A percentile compares a stretch with the other conserved stretches of the same genome.
Conservation (phyloP, 345 rosid genomes). For the Euphorbia tirucalli region DNA sequence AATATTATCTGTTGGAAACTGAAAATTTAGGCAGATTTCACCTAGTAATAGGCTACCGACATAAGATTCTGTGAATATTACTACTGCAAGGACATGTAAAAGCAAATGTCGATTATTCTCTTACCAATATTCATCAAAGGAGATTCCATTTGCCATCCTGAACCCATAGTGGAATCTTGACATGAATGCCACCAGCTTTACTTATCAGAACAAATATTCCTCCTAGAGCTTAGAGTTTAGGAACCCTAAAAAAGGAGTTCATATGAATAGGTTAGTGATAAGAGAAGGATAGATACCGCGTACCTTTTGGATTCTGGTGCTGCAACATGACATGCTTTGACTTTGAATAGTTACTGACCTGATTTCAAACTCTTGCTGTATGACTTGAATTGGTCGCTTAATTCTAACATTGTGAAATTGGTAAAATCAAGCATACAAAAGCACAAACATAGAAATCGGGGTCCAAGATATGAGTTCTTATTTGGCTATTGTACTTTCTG, state of each 20-base stretch:
- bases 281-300: background rate
- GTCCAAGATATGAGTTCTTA: background rate
- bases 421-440: background rate
- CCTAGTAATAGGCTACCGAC: background rate
- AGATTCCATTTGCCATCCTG: constrained; percentile 12
- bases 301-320: background rate
- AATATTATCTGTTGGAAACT: background rate
- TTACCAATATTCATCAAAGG: background rate
- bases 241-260: background rate
- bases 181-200: background rate
- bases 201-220: constrained; percentile 3
- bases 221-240: background rate
- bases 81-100: constrained; percentile 7
- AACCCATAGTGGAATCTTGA: constrained; percentile 14
- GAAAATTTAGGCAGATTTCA: background rate
- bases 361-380: constrained; percentile 1
- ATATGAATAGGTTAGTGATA: too few relatives aligned
- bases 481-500: background rate
- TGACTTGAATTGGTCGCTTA: background rate
- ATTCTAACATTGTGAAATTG: background rate
- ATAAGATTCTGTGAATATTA: background rate
- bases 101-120: background rate
- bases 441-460: background rate
- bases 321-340: background rate
- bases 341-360: background rate